phyloP scores from a whole-genome alignment of 164 flowering plant species.

The Chloranthus sessilifolius region DNA sequence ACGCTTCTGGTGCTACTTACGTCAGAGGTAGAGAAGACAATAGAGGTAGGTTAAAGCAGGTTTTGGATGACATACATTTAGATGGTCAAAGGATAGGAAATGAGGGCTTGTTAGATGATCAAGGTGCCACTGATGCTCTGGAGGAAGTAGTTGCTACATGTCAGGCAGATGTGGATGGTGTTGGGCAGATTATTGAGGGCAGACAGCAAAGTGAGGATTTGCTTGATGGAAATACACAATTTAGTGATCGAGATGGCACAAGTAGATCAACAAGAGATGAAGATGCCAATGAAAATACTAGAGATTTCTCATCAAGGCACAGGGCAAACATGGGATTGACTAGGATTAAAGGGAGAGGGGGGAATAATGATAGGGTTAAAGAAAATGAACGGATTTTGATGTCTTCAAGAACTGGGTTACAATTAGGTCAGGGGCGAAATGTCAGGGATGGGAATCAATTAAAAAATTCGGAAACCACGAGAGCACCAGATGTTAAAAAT shows the following conservation, averaged over 20 bases:
- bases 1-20: conserved; percentile 26
- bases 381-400: conserved; percentile 50
- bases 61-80: conserved; percentile 38
- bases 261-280: conserved; percentile 32
- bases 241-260: conserved; percentile 20
- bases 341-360: conserved; percentile 57
- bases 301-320: conserved; percentile 65
- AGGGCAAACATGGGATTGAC: conserved; percentile 41
- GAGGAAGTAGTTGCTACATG: conserved; percentile 32
- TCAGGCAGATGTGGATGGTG: conserved; percentile 35
- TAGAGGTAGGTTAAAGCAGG: conserved; percentile 49
- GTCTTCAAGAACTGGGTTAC: conserved; percentile 58
- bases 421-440: conserved; percentile 41
- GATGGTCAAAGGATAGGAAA: conserved; percentile 39
- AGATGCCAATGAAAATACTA: conserved; percentile 51
- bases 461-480: conserved; percentile 41
- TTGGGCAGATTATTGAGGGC: conserved; percentile 31
- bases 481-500: conserved; percentile 35
- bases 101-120: conserved; percentile 43
- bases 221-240: conserved; percentile 43
- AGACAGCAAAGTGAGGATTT: conserved; percentile 33
- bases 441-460: conserved; percentile 39
- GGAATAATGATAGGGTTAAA: conserved; percentile 39
- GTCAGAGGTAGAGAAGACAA: conserved; percentile 65
- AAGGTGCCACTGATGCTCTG: conserved; percentile 25